These are phyloP conservation scores for Xanthoconium stramineum DNA, from an alignment of 768 basidiomycete species.

Conservation along the genomic window DNA sequence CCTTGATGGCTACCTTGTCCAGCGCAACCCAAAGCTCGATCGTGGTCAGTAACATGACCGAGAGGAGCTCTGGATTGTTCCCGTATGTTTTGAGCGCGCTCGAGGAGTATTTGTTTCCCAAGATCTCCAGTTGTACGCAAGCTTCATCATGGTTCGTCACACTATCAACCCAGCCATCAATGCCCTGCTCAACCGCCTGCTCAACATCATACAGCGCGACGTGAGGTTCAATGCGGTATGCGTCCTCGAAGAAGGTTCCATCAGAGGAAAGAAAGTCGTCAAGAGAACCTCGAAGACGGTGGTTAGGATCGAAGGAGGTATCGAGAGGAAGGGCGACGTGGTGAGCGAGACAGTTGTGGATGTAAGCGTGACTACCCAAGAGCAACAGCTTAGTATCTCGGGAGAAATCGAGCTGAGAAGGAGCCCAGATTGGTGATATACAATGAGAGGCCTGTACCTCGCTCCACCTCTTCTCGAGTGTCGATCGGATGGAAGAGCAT, in stretches of 20 bases:
- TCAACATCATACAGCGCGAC: not conserved
- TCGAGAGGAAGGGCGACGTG: no score
- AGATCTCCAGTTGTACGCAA: constrained; percentile 14
- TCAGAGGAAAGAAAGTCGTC: not conserved
- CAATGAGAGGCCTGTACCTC: constrained; percentile 28
- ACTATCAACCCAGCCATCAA: not conserved
- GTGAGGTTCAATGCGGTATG: not conserved
- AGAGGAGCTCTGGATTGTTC: not conserved
- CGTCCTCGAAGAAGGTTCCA: not conserved
- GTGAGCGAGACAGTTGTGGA: constrained; percentile 14
- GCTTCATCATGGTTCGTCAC: not conserved
- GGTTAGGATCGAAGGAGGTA: not conserved
- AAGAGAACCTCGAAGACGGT: not conserved
- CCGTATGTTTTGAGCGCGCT: constrained; percentile 27
- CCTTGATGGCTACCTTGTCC: not conserved
- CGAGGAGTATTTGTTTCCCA: constrained; percentile 27
- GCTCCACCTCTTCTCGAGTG: constrained; percentile 35
- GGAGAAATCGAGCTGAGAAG: constrained; percentile 26
- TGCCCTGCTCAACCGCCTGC: not conserved
- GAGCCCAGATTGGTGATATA: constrained; percentile 29
- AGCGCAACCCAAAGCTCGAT: not conserved
- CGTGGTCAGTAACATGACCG: not conserved
- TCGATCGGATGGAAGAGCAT: constrained; percentile 23
- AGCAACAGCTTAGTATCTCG: constrained; percentile 36
- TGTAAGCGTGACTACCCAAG: constrained; percentile 24